phyloP scores from a whole-genome alignment of 805 yeast species.

The Yamadazyma sp. region DNA sequence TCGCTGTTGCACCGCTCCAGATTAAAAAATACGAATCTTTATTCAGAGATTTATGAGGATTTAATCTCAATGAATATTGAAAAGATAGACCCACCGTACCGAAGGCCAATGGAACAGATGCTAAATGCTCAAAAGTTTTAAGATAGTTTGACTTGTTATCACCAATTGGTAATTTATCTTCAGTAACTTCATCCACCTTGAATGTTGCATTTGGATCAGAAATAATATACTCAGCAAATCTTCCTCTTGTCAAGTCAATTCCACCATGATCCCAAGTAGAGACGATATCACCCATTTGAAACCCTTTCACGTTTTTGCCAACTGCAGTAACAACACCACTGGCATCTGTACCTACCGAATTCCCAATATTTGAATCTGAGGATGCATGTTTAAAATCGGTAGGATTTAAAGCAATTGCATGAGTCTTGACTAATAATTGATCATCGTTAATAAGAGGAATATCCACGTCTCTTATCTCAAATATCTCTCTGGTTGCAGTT shows the following conservation, averaged over 20 bases:
- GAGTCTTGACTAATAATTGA: slow-evolving; percentile 17
- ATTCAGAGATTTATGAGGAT: slow-evolving; percentile 7
- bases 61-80: slow-evolving; percentile 12
- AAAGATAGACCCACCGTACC: slow-evolving; percentile 47
- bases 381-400: slow-evolving; percentile 20
- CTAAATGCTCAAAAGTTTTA: slow-evolving; percentile 59
- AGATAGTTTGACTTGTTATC: slow-evolving; percentile 48
- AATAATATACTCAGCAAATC: slow-evolving; percentile 53
- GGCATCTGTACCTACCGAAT: slow-evolving; percentile 17
- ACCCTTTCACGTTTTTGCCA: slow-evolving; percentile 18
- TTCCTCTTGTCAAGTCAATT: slow-evolving; percentile 47
- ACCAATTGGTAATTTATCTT: slow-evolving; percentile 21
- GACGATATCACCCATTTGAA: slow-evolving; percentile 19
- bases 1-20: slow-evolving; percentile 38
- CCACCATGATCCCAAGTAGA: slow-evolving; percentile 39
- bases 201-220: slow-evolving; percentile 17
- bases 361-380: background rate
- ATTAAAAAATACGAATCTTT: slow-evolving; percentile 20
- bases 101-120: slow-evolving; percentile 52
- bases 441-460: background rate
- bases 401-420: slow-evolving; percentile 20
- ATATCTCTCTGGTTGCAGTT: background rate
- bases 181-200: slow-evolving; percentile 14
- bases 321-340: slow-evolving; percentile 21
- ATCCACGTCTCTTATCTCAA: background rate